Evolutionary conservation across 208 protist species (phyloP).

Genomic region (Naegleria fowleri): DNA sequence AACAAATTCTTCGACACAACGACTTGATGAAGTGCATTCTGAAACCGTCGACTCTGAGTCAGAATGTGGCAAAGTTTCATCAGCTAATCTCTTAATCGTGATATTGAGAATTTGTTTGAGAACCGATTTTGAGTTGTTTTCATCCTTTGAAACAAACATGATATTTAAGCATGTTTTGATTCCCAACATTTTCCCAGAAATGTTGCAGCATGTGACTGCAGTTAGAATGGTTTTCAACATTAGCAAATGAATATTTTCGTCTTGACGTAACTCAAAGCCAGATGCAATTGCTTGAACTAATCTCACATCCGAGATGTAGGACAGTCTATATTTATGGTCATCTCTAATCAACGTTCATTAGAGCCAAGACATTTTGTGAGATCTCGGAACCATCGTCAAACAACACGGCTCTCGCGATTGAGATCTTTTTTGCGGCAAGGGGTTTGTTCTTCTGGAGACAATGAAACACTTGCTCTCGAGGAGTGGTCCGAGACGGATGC

Average conservation of each 20-base stretch:
- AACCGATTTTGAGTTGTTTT: not conserved
- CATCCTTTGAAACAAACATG: not conserved
- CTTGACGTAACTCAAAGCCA: not conserved
- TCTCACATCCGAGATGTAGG: too few relatives aligned
- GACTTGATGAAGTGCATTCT: not conserved
- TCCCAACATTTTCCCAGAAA: not conserved
- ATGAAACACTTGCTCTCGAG: too few relatives aligned
- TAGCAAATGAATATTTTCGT: not conserved
- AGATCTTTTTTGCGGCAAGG: too few relatives aligned
- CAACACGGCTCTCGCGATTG: too few relatives aligned
- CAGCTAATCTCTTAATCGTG: not conserved
- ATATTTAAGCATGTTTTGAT: not conserved
- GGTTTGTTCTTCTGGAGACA: too few relatives aligned
- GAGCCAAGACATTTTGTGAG: too few relatives aligned
- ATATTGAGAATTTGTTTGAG: not conserved
- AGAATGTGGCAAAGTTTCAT: not conserved
- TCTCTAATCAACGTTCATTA: too few relatives aligned
- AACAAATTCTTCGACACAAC: not conserved
- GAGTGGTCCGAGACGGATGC: too few relatives aligned
- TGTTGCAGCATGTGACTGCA: not conserved
- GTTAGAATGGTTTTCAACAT: not conserved
- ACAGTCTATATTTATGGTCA: too few relatives aligned
- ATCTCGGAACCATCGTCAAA: too few relatives aligned
- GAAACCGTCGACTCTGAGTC: too few relatives aligned
- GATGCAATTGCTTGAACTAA: too few relatives aligned